Evolutionary conservation across 2,329 filamentous ascomycete genomes (phyloP).

Genomic region (Scedosporium aurantiacum): DNA sequence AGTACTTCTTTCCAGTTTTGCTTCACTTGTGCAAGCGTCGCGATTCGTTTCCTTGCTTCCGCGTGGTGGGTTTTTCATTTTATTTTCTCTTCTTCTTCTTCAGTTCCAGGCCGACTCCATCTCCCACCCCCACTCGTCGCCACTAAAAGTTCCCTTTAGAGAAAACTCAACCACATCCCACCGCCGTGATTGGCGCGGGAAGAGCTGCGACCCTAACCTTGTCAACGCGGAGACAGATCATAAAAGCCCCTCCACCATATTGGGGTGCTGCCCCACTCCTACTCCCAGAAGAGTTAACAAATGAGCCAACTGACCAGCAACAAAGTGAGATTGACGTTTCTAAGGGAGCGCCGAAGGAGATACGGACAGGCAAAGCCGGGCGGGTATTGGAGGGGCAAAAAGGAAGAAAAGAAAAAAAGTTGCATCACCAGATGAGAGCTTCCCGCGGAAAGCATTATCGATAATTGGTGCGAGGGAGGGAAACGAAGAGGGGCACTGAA

Average conservation of each 20-base stretch:
- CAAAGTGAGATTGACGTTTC: neutral
- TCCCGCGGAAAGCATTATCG: too few relatives aligned
- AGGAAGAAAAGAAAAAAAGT: neutral
- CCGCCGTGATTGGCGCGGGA: conserved; percentile 20
- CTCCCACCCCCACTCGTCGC: neutral
- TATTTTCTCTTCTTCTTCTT: neutral
- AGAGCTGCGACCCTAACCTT: conserved; percentile 14
- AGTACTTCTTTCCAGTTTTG: too few relatives aligned
- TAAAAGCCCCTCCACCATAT: conserved; percentile 11
- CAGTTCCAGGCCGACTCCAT: neutral
- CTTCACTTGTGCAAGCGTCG: too few relatives aligned
- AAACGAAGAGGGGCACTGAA: neutral
- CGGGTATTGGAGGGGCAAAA: neutral
- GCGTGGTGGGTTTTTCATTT: neutral
- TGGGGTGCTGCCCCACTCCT: conserved; percentile 14
- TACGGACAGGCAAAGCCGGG: neutral
- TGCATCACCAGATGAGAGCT: neutral
- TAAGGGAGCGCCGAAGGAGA: neutral
- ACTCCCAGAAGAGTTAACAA: conserved; percentile 8
- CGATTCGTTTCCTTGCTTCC: neutral
- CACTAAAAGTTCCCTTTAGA: neutral
- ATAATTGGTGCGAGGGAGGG: neutral
- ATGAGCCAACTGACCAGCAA: conserved; percentile 10
- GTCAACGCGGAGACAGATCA: conserved; percentile 10
- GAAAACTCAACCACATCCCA: conserved; percentile 4